Evolutionary conservation across 2,329 filamentous ascomycete genomes (phyloP), one percentile per base, ranked within the genome.

Genomic region (Penicillium sp.): DNA sequence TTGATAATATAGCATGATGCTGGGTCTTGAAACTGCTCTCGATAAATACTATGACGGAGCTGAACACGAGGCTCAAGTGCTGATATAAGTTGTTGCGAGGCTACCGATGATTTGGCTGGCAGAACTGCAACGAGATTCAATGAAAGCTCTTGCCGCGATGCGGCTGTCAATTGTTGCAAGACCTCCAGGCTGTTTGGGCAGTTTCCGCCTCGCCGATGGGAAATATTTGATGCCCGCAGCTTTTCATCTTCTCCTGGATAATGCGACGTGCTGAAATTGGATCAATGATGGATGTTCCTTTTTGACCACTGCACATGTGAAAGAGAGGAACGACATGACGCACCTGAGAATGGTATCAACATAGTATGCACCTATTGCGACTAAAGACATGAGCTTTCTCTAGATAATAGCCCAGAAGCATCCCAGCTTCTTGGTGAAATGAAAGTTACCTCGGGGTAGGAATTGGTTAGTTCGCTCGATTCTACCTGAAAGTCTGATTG

Each of bases 161-260:
- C 37, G 33, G 58, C 51, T 12, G 85, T 65, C 18, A 89, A 79
- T 68, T 91, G 86, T 58, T 84, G 80, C 25, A 92, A 75, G 8
- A 92, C 88, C 67, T 90, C 82, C 31, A 90, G 80, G 3, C 84
- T 83, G 69, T 92, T 92, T 23, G 85, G 82, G 59, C 86, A 85
- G 70, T 92, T 92, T 29, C 89, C 89, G 50, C 89, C 89, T 25
- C 88, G 82, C 27, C 88, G 83, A 42, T 81, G 80, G 33, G 77
- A 73, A 52, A 88, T 69, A 23, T 68, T 77, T 2, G 82, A 82
- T 18, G 89, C 88, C 29, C 88, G 85, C 40, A 89, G 77, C 72
- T 92, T 92, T 46, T 84, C 81, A 75, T 92, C 89, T 74, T 92
- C 88, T 6, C 73, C 72, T 1, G 88, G 88, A 67, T 85, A 90